A percentile compares a stretch with the other conserved stretches of the same genome.
These are phyloP conservation scores for Yamadazyma tumulicola DNA, from an alignment of 805 yeast genomes.

Conservation along the genomic window DNA sequence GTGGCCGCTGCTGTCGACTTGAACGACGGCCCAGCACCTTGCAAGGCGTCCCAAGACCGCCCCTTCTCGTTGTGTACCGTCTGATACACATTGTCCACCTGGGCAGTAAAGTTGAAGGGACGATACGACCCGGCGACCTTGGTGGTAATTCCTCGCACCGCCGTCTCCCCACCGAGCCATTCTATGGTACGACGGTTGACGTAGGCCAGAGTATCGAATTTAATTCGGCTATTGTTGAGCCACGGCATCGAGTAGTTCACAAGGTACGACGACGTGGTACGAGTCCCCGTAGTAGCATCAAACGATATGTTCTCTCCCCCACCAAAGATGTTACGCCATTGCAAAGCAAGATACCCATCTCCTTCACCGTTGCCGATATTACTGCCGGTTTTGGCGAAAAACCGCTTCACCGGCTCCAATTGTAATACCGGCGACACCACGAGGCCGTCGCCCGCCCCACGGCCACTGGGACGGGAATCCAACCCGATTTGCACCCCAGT, in stretches of 20 bases:
- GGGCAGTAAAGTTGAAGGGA: conserved; percentile 44
- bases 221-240: conserved; percentile 35
- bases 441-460: too few relatives aligned
- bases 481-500: too few relatives aligned
- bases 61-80: conserved; percentile 28
- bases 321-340: conserved; percentile 51
- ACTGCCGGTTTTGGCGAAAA: conserved; percentile 88
- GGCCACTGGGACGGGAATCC: too few relatives aligned
- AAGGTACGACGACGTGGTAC: conserved; percentile 48
- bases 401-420: conserved; percentile 57
- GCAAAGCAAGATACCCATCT: conserved; percentile 83
- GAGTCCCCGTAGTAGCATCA: conserved; percentile 50
- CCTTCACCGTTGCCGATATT: conserved; percentile 97
- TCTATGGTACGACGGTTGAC: conserved; percentile 46
- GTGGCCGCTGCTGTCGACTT: conserved; percentile 44
- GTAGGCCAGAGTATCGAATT: conserved; percentile 36
- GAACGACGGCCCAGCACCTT: conserved; percentile 44
- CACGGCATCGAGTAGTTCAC: conserved; percentile 47
- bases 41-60: conserved; percentile 26
- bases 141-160: conserved; percentile 39
- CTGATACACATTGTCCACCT: conserved; percentile 43
- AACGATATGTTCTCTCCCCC: conserved; percentile 52
- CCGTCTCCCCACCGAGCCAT: conserved; percentile 46
- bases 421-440: conserved; percentile 41
- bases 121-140: conserved; percentile 22